Conservation (phyloP, 352 stramenopile species). For the Saprolegnia diclina region DNA sequence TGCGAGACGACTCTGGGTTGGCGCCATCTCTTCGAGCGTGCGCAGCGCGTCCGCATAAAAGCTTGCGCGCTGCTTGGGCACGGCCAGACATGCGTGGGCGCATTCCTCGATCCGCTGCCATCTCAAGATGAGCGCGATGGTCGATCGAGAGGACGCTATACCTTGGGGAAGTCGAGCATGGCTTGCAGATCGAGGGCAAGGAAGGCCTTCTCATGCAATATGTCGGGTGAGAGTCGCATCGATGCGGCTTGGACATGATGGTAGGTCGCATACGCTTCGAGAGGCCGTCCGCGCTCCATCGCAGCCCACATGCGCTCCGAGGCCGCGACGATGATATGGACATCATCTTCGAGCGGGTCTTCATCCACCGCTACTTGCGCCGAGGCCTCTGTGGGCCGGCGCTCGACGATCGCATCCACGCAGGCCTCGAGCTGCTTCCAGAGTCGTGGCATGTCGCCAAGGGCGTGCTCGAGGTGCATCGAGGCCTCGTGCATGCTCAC, state of each 20-base stretch:
- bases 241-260: neutral
- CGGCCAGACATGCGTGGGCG: constrained; percentile 6
- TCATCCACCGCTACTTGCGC: neutral
- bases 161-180: constrained; percentile 1
- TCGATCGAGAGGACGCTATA: neutral
- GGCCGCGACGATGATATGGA: constrained; percentile 5
- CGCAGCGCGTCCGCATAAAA: constrained; percentile 17
- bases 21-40: neutral
- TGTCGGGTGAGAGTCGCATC: neutral
- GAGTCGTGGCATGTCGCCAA: constrained; percentile 81
- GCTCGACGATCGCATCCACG: constrained; percentile 31
- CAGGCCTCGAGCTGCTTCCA: constrained; percentile 60
- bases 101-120: constrained; percentile 7
- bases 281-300: constrained; percentile 11
- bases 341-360: neutral
- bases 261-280: constrained; percentile 9
- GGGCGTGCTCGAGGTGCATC: constrained; percentile 63
- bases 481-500: constrained; percentile 88
- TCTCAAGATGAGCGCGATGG: neutral
- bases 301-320: constrained; percentile 21
- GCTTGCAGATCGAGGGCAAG: constrained; percentile 8
- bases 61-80: neutral
- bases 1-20: neutral
- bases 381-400: neutral
- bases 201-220: constrained; percentile 5